Percentiles rank a stretch among this genome's conserved stretches.
Conservation (phyloP, 805 yeast genomes). For the Pichia eremophila region DNA sequence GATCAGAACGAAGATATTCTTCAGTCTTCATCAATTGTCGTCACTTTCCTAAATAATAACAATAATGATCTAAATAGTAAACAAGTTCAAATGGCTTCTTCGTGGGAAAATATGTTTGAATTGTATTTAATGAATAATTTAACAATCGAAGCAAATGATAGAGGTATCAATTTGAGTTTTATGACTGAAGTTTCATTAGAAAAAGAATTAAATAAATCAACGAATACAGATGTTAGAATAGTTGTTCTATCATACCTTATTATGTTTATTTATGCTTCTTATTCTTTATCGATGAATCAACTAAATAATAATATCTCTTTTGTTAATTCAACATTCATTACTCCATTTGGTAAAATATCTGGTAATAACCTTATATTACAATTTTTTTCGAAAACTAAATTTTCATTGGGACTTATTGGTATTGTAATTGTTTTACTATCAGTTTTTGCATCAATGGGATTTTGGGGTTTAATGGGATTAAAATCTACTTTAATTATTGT, state of each 20-base stretch:
- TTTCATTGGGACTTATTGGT: slow-evolving; percentile 76
- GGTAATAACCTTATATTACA: slow-evolving; percentile 7
- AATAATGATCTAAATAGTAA: slow-evolving; percentile 33
- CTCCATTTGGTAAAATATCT: slow-evolving; percentile 4
- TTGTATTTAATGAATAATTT: slow-evolving; percentile 35
- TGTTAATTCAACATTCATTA: slow-evolving; percentile 1
- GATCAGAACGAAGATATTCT: slow-evolving; percentile 32
- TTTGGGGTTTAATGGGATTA: slow-evolving; percentile 65
- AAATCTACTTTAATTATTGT: slow-evolving; percentile 89
- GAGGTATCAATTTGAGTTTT: slow-evolving; percentile 59
- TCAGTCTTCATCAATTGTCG: slow-evolving; percentile 61
- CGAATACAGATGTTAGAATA: slow-evolving; percentile 68
- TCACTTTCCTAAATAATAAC: slow-evolving; percentile 63
- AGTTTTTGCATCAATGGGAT: slow-evolving; percentile 73
- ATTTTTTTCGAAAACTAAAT: slow-evolving; percentile 43
- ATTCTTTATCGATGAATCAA: slow-evolving; percentile 40
- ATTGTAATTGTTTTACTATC: slow-evolving; percentile 73
- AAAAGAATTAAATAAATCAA: slow-evolving; percentile 72
- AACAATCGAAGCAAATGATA: slow-evolving; percentile 33
- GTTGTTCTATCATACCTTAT: slow-evolving; percentile 65
- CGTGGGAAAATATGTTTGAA: slow-evolving; percentile 71
- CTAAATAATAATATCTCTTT: neutral
- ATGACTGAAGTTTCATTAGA: slow-evolving; percentile 78
- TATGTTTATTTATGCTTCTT: slow-evolving; percentile 83
- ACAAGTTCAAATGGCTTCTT: slow-evolving; percentile 31